Percentiles rank a stretch among this genome's conserved stretches.
Conservation (phyloP, 1,284 basidiomycete species). For the Boletus holoroseus region DNA sequence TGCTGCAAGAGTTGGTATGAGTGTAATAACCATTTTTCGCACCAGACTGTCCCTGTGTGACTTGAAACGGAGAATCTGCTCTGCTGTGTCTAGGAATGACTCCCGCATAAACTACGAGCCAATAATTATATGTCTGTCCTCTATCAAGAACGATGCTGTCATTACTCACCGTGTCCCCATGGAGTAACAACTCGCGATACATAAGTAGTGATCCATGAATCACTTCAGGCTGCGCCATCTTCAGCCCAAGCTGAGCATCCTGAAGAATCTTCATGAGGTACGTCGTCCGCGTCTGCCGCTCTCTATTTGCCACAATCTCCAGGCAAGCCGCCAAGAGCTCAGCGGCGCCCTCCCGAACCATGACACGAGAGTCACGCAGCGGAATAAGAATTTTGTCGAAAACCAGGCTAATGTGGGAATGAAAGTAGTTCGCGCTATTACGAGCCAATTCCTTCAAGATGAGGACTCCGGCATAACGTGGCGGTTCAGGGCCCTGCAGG, state of each 20-base stretch:
- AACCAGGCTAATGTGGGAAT: conserved; percentile 79
- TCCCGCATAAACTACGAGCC: conserved; percentile 82
- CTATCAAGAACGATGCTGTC: neutral
- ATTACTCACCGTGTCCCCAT: conserved; percentile 82
- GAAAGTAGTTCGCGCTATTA: conserved; percentile 81
- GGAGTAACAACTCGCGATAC: conserved; percentile 86
- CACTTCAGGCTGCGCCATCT: conserved; percentile 75
- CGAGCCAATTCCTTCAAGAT: conserved; percentile 88
- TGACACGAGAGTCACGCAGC: conserved; percentile 75
- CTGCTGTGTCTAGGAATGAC: conserved; percentile 83
- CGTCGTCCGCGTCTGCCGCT: conserved; percentile 60
- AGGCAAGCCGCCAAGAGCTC: conserved; percentile 87
- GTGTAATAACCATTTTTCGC: conserved; percentile 87
- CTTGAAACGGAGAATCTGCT: conserved; percentile 85
- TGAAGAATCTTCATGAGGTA: conserved; percentile 78
- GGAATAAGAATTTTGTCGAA: conserved; percentile 90
- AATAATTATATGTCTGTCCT: conserved; percentile 4
- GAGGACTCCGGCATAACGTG: conserved; percentile 80
- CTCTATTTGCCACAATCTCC: conserved; percentile 74
- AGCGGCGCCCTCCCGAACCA: conserved; percentile 87
- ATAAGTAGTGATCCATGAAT: conserved; percentile 93
- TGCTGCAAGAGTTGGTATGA: conserved; percentile 90
- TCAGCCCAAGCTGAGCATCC: conserved; percentile 85
- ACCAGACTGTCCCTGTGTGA: conserved; percentile 84
- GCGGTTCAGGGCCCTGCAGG: conserved; percentile 69